Percentiles rank a stretch among this genome's conserved stretches.
Evolutionary conservation across 371 early-diverging fungal genomes (phyloP).

Genomic region (Mucor ambiguus): DNA sequence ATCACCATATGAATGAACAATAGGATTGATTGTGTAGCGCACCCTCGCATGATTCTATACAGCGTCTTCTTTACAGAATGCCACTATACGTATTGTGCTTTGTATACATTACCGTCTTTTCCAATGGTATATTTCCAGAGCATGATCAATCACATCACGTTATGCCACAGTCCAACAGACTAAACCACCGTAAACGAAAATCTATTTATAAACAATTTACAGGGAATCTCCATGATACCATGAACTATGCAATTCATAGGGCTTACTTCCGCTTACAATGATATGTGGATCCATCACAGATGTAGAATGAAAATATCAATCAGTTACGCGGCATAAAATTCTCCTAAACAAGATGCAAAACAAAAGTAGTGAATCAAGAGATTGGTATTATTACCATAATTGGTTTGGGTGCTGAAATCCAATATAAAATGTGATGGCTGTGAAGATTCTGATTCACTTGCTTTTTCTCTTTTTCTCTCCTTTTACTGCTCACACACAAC

Average conservation of each 20-base stretch:
- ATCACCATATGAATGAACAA: background rate
- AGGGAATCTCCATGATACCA: no score
- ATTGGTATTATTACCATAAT: slow-evolving; percentile 2
- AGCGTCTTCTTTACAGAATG: no score
- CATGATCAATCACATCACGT: background rate
- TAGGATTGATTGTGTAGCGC: background rate
- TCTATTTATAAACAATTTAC: background rate
- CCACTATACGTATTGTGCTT: background rate
- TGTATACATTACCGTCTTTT: no score
- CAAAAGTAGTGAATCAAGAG: no score
- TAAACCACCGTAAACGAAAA: background rate
- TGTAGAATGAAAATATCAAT: no score
- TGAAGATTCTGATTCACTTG: background rate
- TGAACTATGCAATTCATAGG: no score
- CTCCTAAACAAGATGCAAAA: no score
- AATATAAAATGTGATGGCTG: background rate
- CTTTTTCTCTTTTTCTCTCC: background rate
- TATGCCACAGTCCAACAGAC: background rate
- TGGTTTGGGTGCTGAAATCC: slow-evolving; percentile 2
- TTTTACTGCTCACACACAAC: no score
- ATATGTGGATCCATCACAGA: no score
- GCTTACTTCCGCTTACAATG: no score
- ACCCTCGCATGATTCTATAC: background rate
- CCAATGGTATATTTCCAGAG: background rate
- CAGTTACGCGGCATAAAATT: no score